These are phyloP conservation scores for Scorias spongiosa DNA, from an alignment of 2,329 filamentous ascomycete genomes.

Conservation along the genomic window DNA sequence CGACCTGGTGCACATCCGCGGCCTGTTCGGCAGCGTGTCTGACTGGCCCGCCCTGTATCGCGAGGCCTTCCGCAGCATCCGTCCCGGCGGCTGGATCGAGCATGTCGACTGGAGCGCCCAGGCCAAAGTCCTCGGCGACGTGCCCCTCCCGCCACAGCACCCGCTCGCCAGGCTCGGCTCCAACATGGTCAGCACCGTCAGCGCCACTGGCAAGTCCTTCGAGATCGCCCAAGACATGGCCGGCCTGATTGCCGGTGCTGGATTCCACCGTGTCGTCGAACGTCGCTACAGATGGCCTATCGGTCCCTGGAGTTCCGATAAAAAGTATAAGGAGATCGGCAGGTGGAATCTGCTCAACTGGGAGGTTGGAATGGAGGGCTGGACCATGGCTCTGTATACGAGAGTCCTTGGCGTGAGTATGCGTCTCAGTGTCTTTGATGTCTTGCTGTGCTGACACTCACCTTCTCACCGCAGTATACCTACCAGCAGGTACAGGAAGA, in stretches of 20 bases:
- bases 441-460: background rate
- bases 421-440: background rate
- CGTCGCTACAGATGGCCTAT: constrained; percentile 27
- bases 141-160: constrained; percentile 11
- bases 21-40: constrained; percentile 25
- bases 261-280: constrained; percentile 32
- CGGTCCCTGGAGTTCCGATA: constrained; percentile 25
- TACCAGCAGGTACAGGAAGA: constrained; percentile 21
- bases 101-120: constrained; percentile 24
- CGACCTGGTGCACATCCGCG: constrained; percentile 28
- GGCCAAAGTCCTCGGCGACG: constrained; percentile 13
- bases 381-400: constrained; percentile 27
- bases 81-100: constrained; percentile 29
- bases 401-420: constrained; percentile 17
- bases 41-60: constrained; percentile 27
- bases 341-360: constrained; percentile 24
- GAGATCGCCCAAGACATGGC: constrained; percentile 16
- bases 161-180: constrained; percentile 13
- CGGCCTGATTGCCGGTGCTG: constrained; percentile 19
- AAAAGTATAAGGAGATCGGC: constrained; percentile 25
- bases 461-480: constrained; percentile 14
- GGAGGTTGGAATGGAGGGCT: constrained; percentile 26
- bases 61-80: constrained; percentile 22
- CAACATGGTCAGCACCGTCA: constrained; percentile 9
- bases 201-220: constrained; percentile 15